Conservation (phyloP, 768 basidiomycete genomes). For the Phlegmacium glaucopus region DNA sequence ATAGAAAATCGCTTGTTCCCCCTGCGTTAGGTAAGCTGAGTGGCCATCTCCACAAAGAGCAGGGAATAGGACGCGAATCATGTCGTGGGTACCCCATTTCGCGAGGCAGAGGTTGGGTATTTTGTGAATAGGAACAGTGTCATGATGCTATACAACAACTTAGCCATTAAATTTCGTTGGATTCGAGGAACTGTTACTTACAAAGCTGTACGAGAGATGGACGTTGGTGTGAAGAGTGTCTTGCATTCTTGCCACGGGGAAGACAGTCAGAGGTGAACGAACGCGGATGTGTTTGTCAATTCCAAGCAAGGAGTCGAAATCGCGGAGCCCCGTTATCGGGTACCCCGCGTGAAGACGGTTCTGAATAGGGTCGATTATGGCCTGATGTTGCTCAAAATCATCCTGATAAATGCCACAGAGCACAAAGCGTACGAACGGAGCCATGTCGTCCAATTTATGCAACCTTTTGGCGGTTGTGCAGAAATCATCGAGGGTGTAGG, state of each 20-base stretch:
- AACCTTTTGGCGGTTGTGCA: background rate
- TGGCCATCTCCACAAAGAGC: constrained; percentile 11
- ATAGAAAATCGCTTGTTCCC: constrained; percentile 16
- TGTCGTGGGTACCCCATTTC: constrained; percentile 12
- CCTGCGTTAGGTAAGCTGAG: constrained; percentile 2
- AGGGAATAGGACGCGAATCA: constrained; percentile 25
- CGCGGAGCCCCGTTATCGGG: background rate
- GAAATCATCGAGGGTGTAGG: too few relatives aligned
- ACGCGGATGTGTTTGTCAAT: constrained; percentile 12
- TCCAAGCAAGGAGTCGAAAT: constrained; percentile 22
- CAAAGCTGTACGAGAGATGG: constrained; percentile 13
- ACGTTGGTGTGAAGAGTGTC: constrained; percentile 16
- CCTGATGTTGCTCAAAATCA: constrained; percentile 7
- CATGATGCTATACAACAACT: background rate
- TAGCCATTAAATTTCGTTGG: background rate
- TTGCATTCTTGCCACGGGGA: constrained; percentile 8
- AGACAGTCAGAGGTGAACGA: constrained; percentile 3
- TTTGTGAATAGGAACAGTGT: constrained; percentile 16
- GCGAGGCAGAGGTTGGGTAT: constrained; percentile 27
- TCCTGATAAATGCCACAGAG: constrained; percentile 12
- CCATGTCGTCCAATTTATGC: background rate
- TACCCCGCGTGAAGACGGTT: background rate
- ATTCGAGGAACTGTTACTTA: constrained; percentile 1
- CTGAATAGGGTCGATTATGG: constrained; percentile 12
- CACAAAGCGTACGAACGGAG: constrained; percentile 12